Base-by-base conservation (phyloP, 1,284 basidiomycete species). In the Apiotrichum gracile region DNA sequence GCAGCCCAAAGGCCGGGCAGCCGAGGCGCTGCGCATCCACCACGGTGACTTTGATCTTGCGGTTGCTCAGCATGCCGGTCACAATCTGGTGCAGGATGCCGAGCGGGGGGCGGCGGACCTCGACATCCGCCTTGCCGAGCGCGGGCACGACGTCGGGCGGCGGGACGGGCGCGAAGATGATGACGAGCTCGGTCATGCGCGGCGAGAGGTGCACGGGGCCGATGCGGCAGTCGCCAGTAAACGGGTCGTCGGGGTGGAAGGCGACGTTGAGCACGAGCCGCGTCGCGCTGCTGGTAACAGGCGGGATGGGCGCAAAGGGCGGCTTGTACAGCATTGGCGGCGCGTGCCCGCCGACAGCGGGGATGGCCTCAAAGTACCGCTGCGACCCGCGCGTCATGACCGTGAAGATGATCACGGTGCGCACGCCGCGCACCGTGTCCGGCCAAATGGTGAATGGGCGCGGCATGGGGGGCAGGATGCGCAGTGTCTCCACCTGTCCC, bases 381-480 rank as follows among this genome's bases (percentile, higher is more conserved):
- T 14, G 22, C 14, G 41, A 29, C 3, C 39, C 39, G 5, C 39
- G 29, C 7, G 4, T 35, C 51, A 42, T 52, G 16, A 9, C 19
- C 7, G 47, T 43, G 24, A 52, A 41, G 25, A 47, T 24, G 25
- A 47, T 35, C 5, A 52, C 39, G 33, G 25, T 52, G 5, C 9
- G 9, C 24, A 39, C 47, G 17, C 46, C 46, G n/a, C 46, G 46
- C 24, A 47, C 35, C 8, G 46, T 47, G 17, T 47, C 46, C 8
- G 46, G 46, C 46, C 46, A 47, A 35, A 47, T 47, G 9, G 35
- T 38, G 34, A 47, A 38, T 10, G 46, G 46, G 16, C 35, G 34
- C 22, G 38, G 45, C n/a, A 47, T 31, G 4, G 51, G 51, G n/a
- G 51, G 51, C 19, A 47, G 25, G 19, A 52, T 16, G 19, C 45